A percentile compares a stretch with the other conserved stretches of the same genome.
Conservation (phyloP, 306 rosid species). For the Delonix regia region DNA sequence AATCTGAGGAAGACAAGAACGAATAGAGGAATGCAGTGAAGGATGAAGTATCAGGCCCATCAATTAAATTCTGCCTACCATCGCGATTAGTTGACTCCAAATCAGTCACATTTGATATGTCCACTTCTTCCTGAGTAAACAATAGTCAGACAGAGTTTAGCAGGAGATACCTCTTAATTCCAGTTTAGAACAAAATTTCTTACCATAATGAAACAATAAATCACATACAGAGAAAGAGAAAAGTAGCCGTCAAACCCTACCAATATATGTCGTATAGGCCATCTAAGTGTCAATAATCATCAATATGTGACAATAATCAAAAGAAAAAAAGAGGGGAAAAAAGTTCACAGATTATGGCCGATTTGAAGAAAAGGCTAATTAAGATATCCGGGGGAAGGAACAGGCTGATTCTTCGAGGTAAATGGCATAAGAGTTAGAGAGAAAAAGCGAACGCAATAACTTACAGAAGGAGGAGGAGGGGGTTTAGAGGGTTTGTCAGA, state of each 20-base stretch:
- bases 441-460: constrained; percentile 29
- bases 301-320: not conserved
- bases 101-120: constrained; percentile 45
- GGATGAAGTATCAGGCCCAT: constrained; percentile 97
- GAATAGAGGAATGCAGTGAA: constrained; percentile 86
- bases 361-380: not conserved
- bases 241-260: not conserved
- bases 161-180: not conserved
- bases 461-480: constrained; percentile 57
- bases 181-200: not conserved
- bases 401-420: not conserved
- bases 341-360: not conserved
- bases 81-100: constrained; percentile 50
- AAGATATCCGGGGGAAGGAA: not conserved
- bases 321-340: not conserved
- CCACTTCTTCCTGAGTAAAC: constrained; percentile 60
- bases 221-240: not conserved
- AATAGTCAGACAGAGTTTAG: not conserved
- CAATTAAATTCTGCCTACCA: constrained; percentile 45
- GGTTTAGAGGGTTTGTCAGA: constrained; percentile 72
- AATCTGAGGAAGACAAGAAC: constrained; percentile 60
- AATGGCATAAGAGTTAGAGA: not conserved
- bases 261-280: not conserved
- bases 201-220: not conserved
- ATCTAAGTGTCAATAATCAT: not conserved